Conservation (phyloP, 345 rosid species). For the Aurinia saxatilis region DNA sequence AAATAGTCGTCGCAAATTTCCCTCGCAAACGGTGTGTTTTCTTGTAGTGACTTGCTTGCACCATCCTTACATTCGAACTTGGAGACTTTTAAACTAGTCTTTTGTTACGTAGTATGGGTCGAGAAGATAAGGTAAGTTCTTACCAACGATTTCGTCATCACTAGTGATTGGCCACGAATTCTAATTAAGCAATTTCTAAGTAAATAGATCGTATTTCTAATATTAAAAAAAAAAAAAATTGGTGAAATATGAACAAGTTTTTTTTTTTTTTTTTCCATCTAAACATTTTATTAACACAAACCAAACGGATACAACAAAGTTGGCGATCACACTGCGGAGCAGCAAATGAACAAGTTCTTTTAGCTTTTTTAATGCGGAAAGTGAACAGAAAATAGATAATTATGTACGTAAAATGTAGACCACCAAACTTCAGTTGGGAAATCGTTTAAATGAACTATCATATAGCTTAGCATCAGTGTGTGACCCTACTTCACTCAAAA, state of each 20-base stretch:
- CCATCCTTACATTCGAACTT: conserved; percentile 1
- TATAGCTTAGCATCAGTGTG: background rate
- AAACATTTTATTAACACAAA: too few species aligned
- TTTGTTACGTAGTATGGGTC: conserved; percentile 17
- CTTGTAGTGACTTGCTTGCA: conserved; percentile 14
- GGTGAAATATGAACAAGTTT: background rate
- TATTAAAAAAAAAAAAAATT: background rate
- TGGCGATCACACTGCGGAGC: too few species aligned
- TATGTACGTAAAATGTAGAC: background rate
- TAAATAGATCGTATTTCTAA: background rate
- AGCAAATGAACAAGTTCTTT: too few species aligned
- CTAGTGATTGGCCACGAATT: conserved; percentile 1
- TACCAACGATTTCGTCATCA: conserved; percentile 1
- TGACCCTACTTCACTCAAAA: conserved; percentile 27
- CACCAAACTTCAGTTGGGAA: background rate
- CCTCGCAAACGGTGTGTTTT: too few species aligned
- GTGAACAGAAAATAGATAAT: background rate
- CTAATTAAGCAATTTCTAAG: background rate
- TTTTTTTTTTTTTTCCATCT: background rate
- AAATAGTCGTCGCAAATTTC: too few species aligned
- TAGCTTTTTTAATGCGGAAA: too few species aligned
- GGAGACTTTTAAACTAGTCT: background rate
- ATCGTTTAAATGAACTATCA: too few species aligned
- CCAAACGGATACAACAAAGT: background rate
- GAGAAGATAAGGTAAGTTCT: conserved; percentile 17